Evolutionary conservation across 257 asterid genomes (phyloP).

Genomic region (Schizonepeta tenuifolia): DNA sequence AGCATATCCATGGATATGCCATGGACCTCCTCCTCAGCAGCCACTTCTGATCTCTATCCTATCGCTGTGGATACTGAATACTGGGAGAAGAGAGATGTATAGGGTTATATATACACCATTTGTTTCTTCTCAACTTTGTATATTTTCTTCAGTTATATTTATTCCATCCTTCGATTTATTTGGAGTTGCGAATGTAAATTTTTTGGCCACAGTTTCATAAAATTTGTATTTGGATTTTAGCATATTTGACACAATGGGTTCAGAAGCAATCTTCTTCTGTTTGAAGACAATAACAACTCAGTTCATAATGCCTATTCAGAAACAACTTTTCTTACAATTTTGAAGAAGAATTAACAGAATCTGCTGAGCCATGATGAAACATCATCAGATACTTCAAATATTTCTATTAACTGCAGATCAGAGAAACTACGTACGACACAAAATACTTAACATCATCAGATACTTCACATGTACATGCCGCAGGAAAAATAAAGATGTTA

Average conservation of each 20-base stretch:
- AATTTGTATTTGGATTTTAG: no score
- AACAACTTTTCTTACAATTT: no score
- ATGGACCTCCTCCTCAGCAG: slow-evolving; percentile 47
- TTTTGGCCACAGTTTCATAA: no score
- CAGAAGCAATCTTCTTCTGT: no score
- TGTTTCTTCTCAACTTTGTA: background rate
- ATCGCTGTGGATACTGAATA: slow-evolving; percentile 42
- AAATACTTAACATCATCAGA: slow-evolving; percentile 22
- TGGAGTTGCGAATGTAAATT: no score
- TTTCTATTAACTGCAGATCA: slow-evolving; percentile 18
- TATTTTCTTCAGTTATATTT: background rate
- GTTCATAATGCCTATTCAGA: no score
- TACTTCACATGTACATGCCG: background rate
- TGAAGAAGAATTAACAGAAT: no score
- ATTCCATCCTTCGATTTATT: background rate
- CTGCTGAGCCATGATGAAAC: no score
- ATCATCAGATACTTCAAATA: background rate
- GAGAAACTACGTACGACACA: slow-evolving; percentile 10
- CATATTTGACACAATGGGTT: no score
- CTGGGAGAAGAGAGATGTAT: slow-evolving; percentile 51
- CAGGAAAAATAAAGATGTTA: no score
- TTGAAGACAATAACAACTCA: no score
- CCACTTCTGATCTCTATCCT: slow-evolving; percentile 58
- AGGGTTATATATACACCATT: background rate
- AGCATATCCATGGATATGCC: slow-evolving; percentile 50